Evolutionary conservation across 169 alveolate species (phyloP), one percentile per base, ranked within the genome.

Genomic region (Babesia ovata): DNA sequence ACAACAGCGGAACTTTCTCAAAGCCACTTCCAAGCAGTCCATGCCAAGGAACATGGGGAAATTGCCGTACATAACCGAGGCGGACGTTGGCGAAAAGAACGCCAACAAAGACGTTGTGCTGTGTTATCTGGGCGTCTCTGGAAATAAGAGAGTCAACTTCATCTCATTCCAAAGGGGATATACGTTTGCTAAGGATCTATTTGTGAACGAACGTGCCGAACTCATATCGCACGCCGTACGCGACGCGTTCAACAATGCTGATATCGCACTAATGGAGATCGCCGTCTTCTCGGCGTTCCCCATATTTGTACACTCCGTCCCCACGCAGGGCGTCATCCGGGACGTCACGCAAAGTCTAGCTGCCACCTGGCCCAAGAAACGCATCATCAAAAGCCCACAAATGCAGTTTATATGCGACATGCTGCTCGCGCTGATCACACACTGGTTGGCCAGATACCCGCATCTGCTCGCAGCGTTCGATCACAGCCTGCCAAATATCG

Each of bases 201-300:
- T 66, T 66, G 56, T 19, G 33, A 59, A 45, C 60, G 76, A 76
- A 10, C 39, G 19, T 16, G 24, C 63, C 29, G 48, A 48, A 9
- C 28, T 67, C 21, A 0, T 81, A 16, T 62, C 79, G 17, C 46
- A 54, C 24, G 22, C 65, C n/a, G 10, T 74, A 52, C 17, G 29
- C 57, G 79, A 58, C n/a, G 54, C 66, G 21, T 39, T 59, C 54
- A 16, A n/a, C 6, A 21, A n/a, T 17, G 57, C 59, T 33, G 73
- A 81, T 11, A 22, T 50, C 42, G 33, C 70, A 45, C 29, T 56
- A 17, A 48, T 65, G 60, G 85, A 81, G 60, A 73, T 81, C 24
- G 74, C 75, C 28, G 36, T 70, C 7, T 81, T 81, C 63, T 74
- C 88, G 10, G 46, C 70, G 6, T 81, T 49, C 66, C 88, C 88